Evolutionary conservation across 2,329 filamentous ascomycete genomes (phyloP).

Genomic region (Fusarium tjaetaba): DNA sequence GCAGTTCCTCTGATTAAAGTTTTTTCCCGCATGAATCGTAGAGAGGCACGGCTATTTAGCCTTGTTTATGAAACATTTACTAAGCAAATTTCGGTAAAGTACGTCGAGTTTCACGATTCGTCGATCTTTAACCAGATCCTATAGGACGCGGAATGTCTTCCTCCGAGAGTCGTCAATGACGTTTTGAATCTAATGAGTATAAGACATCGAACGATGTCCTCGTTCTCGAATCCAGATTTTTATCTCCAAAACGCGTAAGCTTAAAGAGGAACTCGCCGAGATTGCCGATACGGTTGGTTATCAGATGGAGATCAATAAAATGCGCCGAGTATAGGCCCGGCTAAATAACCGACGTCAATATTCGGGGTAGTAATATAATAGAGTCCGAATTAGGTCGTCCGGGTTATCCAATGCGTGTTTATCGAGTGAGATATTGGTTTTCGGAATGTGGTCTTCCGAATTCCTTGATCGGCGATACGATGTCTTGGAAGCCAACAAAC

Average conservation of each 20-base stretch:
- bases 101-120: background rate
- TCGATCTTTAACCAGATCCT: background rate
- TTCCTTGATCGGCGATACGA: constrained; percentile 10
- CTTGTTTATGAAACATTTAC: background rate
- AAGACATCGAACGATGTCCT: background rate
- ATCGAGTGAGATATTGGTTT: background rate
- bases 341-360: background rate
- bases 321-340: background rate
- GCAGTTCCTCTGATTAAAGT: background rate
- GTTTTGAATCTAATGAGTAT: background rate
- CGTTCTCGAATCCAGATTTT: background rate
- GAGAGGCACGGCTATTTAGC: background rate
- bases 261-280: background rate
- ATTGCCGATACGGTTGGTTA: background rate
- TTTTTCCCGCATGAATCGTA: background rate
- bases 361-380: background rate
- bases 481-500: background rate
- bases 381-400: background rate
- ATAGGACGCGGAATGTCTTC: constrained; percentile 5
- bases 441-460: constrained; percentile 18
- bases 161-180: background rate
- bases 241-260: background rate
- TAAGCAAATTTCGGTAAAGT: background rate
- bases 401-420: background rate
- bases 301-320: background rate